Base-by-base conservation (phyloP, 768 basidiomycete species). In the Lactarius vividus region DNA sequence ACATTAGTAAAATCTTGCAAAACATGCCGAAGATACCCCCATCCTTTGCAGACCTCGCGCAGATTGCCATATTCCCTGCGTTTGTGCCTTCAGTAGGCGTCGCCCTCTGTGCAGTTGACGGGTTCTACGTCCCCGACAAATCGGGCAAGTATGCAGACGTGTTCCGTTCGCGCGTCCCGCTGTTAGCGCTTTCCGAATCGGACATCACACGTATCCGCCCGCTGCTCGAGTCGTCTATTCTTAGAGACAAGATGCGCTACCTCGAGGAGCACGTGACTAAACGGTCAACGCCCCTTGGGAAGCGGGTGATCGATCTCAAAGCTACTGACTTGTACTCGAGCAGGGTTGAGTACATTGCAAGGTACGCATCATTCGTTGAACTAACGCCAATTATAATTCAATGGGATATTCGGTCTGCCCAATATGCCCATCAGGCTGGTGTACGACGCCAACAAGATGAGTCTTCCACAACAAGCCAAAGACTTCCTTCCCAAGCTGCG, bases 121-220 rank as follows among this genome's bases (percentile, higher is more conserved):
- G 37, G 10, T 70, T 74, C 57, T 75, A 72, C 59, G 31, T 71
- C 6, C 72, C 72, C 3, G 73, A 74, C 28, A 62, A 52, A 59
- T 35, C 35, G 29, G 61, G 69, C 10, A 69, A 62, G 42, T 65
- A 65, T 29, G 66, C 63, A 4, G 52, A 64, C 5, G 54, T 63
- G 52, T 72, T 71, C 49, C 57, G 62, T 15, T 49, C 40, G 0
- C 42, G 29, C 2, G 71, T 72, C 8, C 44, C 57, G 31, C 55
- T 72, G 11, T 57, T 72, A 28, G 64, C 63, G 0, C 57, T 72
- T 4, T 63, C 67, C 0, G 62, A 57, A 0, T 56, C 70, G 8
- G 40, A 13, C 6, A 46, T 65, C 18, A 1, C 39, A 1, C 61
- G 59, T 28, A 59, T 70, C 4, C 66, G 61, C 16, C 52, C 69